A percentile compares a stretch with the other conserved stretches of the same genome.
Evolutionary conservation across 1,284 basidiomycete species (phyloP).

Genomic region (Pseudozyma sp.): DNA sequence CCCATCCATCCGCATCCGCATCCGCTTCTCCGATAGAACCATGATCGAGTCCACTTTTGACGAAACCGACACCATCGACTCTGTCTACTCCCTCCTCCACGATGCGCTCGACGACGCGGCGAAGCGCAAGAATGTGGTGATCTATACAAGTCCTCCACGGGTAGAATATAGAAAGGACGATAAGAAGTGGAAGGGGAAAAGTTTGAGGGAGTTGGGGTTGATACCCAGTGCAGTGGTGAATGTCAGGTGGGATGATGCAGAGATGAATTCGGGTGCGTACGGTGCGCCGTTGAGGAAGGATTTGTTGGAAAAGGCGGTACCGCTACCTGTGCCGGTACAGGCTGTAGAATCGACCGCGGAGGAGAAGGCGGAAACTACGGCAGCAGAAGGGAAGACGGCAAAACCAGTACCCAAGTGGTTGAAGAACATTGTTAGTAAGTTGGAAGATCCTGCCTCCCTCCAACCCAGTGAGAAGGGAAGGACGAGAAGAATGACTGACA

Average conservation of each 20-base stretch:
- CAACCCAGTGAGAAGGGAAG: background rate
- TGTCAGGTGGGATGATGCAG: constrained; percentile 79
- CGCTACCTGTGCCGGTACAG: constrained; percentile 22
- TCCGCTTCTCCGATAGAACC: constrained; percentile 82
- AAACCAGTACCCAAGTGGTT: constrained; percentile 51
- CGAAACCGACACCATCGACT: constrained; percentile 80
- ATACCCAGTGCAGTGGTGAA: constrained; percentile 82
- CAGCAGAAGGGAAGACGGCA: background rate
- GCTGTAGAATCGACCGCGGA: background rate
- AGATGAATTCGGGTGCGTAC: constrained; percentile 72
- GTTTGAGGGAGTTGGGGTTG: constrained; percentile 78
- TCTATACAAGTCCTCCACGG: constrained; percentile 84
- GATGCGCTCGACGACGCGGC: constrained; percentile 78
- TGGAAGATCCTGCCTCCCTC: background rate
- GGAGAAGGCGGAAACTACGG: background rate
- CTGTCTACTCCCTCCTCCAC: constrained; percentile 84
- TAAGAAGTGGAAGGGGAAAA: constrained; percentile 76
- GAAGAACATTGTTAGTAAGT: constrained; percentile 52
- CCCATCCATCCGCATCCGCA: constrained; percentile 83
- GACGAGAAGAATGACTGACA: too few relatives aligned
- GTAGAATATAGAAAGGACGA: constrained; percentile 84
- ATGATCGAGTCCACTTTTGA: constrained; percentile 83
- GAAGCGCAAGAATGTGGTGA: constrained; percentile 80
- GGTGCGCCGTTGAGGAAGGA: constrained; percentile 40
- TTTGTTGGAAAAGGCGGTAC: constrained; percentile 20